Evolutionary conservation across 495 filamentous ascomycete species (phyloP).

Genomic region (Penicillium subrubescens): DNA sequence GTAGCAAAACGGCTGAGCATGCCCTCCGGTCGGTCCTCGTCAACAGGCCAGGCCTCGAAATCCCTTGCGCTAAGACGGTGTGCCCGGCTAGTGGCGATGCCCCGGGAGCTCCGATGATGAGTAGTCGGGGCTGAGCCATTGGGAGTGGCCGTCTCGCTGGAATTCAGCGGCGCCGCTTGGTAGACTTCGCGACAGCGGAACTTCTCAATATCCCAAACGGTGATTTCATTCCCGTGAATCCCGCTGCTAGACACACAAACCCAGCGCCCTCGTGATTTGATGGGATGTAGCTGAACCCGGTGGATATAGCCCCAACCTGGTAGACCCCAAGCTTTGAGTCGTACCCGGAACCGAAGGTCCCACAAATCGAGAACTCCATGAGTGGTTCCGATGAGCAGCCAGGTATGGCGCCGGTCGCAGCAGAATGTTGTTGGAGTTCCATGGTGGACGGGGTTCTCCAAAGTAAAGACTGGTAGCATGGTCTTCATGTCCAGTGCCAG

Average conservation of each 20-base stretch:
- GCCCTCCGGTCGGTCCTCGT: constrained; percentile 84
- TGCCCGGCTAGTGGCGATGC: constrained; percentile 44
- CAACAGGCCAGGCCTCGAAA: constrained; percentile 87
- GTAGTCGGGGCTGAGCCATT: constrained; percentile 15
- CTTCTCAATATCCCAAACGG: constrained; percentile 95
- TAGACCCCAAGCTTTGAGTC: constrained; percentile 86
- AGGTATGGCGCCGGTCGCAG: constrained; percentile 78
- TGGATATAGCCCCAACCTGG: constrained; percentile 81
- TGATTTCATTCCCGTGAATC: constrained; percentile 82
- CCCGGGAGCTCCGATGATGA: constrained; percentile 24
- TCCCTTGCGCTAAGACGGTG: constrained; percentile 59
- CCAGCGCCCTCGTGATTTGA: constrained; percentile 73
- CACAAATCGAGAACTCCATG: constrained; percentile 93
- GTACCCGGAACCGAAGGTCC: constrained; percentile 91
- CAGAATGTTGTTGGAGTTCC: constrained; percentile 93
- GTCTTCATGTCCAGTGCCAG: constrained; percentile 84
- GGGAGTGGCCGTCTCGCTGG: constrained; percentile 15
- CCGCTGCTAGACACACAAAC: constrained; percentile 87
- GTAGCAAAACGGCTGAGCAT: constrained; percentile 89
- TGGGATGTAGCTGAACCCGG: constrained; percentile 74
- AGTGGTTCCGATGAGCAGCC: constrained; percentile 88
- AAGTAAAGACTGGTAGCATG: constrained; percentile 77
- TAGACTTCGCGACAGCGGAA: constrained; percentile 87
- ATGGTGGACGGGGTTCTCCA: constrained; percentile 91
- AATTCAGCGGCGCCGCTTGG: constrained; percentile 51